Conservation (phyloP, 1,284 basidiomycete species). For the Heterobasidion occidentale region DNA sequence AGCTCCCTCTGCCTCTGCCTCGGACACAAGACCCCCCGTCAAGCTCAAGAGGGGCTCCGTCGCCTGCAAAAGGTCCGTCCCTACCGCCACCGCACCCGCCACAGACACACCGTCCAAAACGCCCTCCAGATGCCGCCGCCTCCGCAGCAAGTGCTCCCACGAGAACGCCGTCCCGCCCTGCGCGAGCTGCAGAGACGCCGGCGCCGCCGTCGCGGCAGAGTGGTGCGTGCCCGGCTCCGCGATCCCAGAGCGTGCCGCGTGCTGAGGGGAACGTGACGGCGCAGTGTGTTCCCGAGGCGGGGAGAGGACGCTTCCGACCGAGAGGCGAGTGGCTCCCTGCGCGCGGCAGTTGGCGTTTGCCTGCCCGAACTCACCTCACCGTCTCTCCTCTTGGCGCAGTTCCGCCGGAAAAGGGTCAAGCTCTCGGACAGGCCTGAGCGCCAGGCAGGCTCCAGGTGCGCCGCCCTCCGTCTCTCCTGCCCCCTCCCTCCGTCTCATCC, state of each 20-base stretch:
- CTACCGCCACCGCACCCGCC: no score
- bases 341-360: not conserved
- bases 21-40: not conserved
- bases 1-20: not conserved
- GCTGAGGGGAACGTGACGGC: not conserved
- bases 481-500: not conserved
- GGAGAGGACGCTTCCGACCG: not conserved
- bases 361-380: not conserved
- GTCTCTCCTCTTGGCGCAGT: not conserved
- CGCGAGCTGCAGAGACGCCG: not conserved
- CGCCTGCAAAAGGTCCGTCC: not conserved
- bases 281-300: not conserved
- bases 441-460: not conserved
- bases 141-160: not conserved
- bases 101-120: not conserved
- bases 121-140: not conserved
- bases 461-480: not conserved
- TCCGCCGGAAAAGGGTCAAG: not conserved
- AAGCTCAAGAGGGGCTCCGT: not conserved
- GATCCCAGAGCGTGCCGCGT: not conserved
- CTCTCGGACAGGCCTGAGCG: not conserved
- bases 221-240: not conserved
- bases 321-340: not conserved
- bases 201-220: not conserved
- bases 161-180: not conserved